A percentile compares a stretch with the other conserved stretches of the same genome.
Conservation (phyloP, 129 eudicot species). For the Artemisia annua region DNA sequence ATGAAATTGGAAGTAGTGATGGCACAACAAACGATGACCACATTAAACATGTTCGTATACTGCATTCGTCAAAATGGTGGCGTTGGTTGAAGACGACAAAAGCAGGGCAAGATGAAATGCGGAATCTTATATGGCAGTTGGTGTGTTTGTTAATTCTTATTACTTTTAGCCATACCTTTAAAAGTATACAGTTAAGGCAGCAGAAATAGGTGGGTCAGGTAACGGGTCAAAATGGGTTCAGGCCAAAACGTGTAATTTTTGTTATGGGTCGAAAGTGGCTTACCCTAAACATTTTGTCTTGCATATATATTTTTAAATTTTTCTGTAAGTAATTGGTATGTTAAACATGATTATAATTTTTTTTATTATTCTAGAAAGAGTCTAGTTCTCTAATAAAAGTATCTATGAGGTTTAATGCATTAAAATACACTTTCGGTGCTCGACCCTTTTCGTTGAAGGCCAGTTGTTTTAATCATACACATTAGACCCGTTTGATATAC, state of each 20-base stretch:
- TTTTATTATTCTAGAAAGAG: background rate
- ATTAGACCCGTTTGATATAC: background rate
- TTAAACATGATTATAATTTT: background rate
- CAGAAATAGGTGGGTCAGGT: background rate
- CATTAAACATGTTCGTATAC: slow-evolving; percentile 62
- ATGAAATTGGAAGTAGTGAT: slow-evolving; percentile 48
- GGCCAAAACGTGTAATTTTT: no score
- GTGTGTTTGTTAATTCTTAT: slow-evolving; percentile 39
- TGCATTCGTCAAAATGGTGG: slow-evolving; percentile 97
- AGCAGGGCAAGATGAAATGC: slow-evolving; percentile 89
- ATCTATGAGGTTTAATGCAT: background rate
- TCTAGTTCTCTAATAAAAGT: background rate
- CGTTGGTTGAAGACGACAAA: slow-evolving; percentile 91
- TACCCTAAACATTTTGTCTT: background rate
- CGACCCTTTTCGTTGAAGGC: no score
- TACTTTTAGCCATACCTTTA: slow-evolving; percentile 1
- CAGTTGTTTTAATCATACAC: no score
- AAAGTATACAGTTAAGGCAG: no score
- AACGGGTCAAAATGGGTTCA: background rate
- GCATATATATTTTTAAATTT: no score
- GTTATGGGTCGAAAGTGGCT: background rate
- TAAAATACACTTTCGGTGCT: no score
- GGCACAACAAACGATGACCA: slow-evolving; percentile 50
- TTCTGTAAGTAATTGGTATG: no score
- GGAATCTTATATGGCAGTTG: slow-evolving; percentile 82